Evolutionary conservation across 768 basidiomycete species (phyloP).

Genomic region (Nevesoporus exiguus): DNA sequence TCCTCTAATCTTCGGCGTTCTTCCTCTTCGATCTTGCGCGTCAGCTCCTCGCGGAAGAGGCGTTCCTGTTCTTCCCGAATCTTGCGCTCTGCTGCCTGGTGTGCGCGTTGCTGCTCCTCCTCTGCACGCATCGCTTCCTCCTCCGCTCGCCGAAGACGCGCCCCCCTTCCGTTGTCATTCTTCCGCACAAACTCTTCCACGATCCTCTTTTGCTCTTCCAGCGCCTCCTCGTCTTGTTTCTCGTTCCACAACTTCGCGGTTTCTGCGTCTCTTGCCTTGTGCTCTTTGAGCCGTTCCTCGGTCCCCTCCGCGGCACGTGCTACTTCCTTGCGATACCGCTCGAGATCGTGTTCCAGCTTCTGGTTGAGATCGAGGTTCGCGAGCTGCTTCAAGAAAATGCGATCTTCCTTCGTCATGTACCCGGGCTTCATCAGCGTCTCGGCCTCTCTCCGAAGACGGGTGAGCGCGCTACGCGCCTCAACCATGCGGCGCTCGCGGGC

Average conservation of each 20-base stretch:
- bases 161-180: slow-evolving; percentile 4
- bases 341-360: slow-evolving; percentile 11
- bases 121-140: slow-evolving; percentile 15
- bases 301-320: slow-evolving; percentile 22
- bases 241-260: slow-evolving; percentile 18
- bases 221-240: slow-evolving; percentile 11
- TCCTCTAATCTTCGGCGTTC: slow-evolving; percentile 9
- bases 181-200: slow-evolving; percentile 20
- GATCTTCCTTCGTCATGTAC: slow-evolving; percentile 19
- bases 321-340: slow-evolving; percentile 17
- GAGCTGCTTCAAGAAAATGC: slow-evolving; percentile 26
- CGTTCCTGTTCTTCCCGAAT: slow-evolving; percentile 23
- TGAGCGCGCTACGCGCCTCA: slow-evolving; percentile 1
- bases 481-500: slow-evolving; percentile 4
- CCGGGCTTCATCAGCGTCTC: slow-evolving; percentile 15
- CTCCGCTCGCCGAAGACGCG: slow-evolving; percentile 8
- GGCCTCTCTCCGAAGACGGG: slow-evolving; percentile 10
- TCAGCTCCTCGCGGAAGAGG: slow-evolving; percentile 2
- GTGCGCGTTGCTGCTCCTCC: slow-evolving; percentile 14
- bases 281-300: slow-evolving; percentile 15
- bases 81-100: slow-evolving; percentile 23
- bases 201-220: slow-evolving; percentile 14
- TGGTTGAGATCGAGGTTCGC: slow-evolving; percentile 15
- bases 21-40: slow-evolving; percentile 14
- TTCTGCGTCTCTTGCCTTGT: slow-evolving; percentile 16